Base-by-base conservation (phyloP, 202 grass and related monocot genomes). In the Hordeum pubiflorum region DNA sequence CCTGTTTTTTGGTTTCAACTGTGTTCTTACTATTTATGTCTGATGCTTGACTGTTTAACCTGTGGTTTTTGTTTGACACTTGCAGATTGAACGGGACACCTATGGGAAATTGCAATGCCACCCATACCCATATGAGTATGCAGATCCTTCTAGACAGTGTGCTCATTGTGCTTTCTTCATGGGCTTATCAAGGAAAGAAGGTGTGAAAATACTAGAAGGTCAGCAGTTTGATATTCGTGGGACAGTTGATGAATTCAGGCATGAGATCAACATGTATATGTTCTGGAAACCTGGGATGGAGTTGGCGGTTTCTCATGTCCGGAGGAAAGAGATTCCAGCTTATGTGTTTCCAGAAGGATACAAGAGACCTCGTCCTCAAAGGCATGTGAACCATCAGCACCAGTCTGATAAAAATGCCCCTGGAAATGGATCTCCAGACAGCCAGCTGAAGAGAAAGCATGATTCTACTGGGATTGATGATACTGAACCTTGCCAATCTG, bases 181-280 rank as follows among this genome's bases (percentile, higher is more conserved):
- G 96, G 96, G 92, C 12, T 88, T 99, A 78, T 86, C 88, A 70
- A 79, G 96, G 75, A 99, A 99, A 74, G 86, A 93, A 81, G 90
- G 90, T 21, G 96, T 91, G 20, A 85, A 89, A 79, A 88, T 91
- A 89, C 87, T 91, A 60, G 96, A 95, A 88, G 96, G 92, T 22
- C 96, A 99, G 79, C 85, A 93, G 65, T 99, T 99, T 69, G 96
- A 99, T 89, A 97, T 97, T 70, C 95, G 95, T 77, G 88, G 85
- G 56, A 95, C 96, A 5, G 92, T 99, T 34, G 96, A 99, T 11
- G 96, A 99, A 71, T 99, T 99, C 76, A 92, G 89, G 66, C 82
- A 84, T 56, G 82, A 84, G 15, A 94, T 99, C 59, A 88, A 85
- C 77, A 74, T 83, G 90, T 96, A 96, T 74, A 60, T 88, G 81